These are phyloP conservation scores for Oligophagozyma castellii DNA, from an alignment of 1,139 yeast genomes.

Conservation along the genomic window DNA sequence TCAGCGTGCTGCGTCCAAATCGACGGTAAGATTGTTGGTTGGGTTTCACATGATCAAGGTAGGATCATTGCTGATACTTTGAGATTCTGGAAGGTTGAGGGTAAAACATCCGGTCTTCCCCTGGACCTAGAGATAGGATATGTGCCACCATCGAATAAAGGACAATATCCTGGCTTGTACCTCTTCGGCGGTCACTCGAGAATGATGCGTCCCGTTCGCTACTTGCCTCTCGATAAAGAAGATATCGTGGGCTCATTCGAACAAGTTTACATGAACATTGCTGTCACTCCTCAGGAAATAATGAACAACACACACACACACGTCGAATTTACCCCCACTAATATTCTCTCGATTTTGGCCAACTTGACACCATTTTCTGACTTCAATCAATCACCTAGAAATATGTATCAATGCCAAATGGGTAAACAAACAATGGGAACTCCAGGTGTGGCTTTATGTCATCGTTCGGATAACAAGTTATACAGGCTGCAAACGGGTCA, in stretches of 20 bases:
- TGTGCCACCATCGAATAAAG: constrained; percentile 87
- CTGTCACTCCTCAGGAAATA: constrained; percentile 89
- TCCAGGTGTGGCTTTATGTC: constrained; percentile 88
- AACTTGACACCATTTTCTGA: constrained; percentile 96
- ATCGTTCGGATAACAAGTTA: constrained; percentile 88
- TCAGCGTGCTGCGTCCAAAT: constrained; percentile 77
- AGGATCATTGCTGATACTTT: constrained; percentile 76
- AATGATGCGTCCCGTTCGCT: constrained; percentile 92
- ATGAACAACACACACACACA: constrained; percentile 72
- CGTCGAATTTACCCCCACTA: constrained; percentile 91
- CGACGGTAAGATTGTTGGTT: constrained; percentile 87
- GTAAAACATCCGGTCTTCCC: constrained; percentile 57
- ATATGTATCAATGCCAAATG: constrained; percentile 99
- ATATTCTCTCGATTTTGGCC: constrained; percentile 84
- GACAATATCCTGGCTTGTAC: constrained; percentile 94
- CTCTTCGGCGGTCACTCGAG: constrained; percentile 85
- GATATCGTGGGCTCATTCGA: constrained; percentile 96
- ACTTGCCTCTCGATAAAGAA: constrained; percentile 67
- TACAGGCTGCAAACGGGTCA: constrained; percentile 92
- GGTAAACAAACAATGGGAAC: constrained; percentile 99
- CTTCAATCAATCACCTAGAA: constrained; percentile 98
- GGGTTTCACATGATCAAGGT: constrained; percentile 88
- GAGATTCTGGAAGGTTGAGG: constrained; percentile 87
- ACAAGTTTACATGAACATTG: constrained; percentile 93
- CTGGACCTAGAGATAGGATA: constrained; percentile 82